Conservation (phyloP, 352 stramenopile species). For the Phytophthora pinifolia region DNA sequence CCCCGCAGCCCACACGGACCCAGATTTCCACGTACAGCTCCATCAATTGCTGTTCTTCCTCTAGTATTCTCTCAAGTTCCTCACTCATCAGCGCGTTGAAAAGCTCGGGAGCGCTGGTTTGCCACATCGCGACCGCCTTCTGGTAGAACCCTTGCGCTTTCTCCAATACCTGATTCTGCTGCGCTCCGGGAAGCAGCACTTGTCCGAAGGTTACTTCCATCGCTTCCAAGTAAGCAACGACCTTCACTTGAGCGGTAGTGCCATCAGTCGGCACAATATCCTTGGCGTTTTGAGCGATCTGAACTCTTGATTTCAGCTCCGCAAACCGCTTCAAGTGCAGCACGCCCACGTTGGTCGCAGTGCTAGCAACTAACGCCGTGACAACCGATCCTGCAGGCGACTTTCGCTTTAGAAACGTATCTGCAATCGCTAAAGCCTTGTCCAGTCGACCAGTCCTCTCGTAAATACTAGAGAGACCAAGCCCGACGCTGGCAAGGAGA, state of each 20-base stretch:
- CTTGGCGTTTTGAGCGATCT: slow-evolving; percentile 73
- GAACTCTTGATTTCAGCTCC: slow-evolving; percentile 60
- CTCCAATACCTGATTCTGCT: slow-evolving; percentile 38
- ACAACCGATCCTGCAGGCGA: neutral
- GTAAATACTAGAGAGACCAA: slow-evolving; percentile 57
- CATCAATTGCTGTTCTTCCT: slow-evolving; percentile 59
- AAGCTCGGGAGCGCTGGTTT: slow-evolving; percentile 34
- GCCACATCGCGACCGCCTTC: slow-evolving; percentile 58
- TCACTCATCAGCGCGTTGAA: slow-evolving; percentile 31
- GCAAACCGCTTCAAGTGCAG: slow-evolving; percentile 65
- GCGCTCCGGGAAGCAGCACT: slow-evolving; percentile 11
- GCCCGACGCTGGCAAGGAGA: slow-evolving; percentile 45
- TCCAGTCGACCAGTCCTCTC: slow-evolving; percentile 49
- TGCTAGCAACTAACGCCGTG: neutral
- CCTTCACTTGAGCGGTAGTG: slow-evolving; percentile 36
- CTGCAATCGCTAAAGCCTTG: slow-evolving; percentile 47
- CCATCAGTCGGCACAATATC: slow-evolving; percentile 52
- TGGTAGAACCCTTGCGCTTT: slow-evolving; percentile 58
- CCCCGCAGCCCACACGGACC: slow-evolving; percentile 61
- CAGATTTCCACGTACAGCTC: slow-evolving; percentile 75
- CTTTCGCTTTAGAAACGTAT: slow-evolving; percentile 64
- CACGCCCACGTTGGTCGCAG: slow-evolving; percentile 2
- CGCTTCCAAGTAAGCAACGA: slow-evolving; percentile 53
- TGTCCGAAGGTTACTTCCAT: slow-evolving; percentile 40
- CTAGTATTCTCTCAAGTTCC: slow-evolving; percentile 25